Percentiles rank a stretch among this genome's conserved stretches.
These are phyloP conservation scores for Deuterostichococcus epilithicus DNA, from an alignment of 139 green algal species.

Conservation along the genomic window DNA sequence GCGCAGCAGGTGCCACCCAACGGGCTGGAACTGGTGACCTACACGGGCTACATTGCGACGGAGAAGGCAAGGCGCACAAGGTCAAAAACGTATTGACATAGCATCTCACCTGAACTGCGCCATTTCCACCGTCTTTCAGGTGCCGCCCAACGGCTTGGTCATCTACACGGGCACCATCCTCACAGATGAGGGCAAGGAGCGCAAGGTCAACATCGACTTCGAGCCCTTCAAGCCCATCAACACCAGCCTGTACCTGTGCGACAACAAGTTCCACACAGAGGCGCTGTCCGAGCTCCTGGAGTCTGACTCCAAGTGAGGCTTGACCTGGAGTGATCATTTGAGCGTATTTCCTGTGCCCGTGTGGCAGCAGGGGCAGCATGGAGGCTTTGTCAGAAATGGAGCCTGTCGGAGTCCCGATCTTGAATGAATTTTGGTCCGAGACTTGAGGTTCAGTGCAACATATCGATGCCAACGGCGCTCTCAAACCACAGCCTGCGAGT, in stretches of 20 bases:
- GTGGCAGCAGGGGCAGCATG: background rate
- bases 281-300: slow-evolving; percentile 95
- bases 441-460: no score
- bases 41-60: no score
- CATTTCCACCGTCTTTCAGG: slow-evolving; percentile 35
- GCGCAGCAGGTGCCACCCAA: no score
- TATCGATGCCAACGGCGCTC: no score
- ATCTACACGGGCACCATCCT: slow-evolving; percentile 97
- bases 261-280: slow-evolving; percentile 99
- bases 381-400: background rate
- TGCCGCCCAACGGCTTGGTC: slow-evolving; percentile 95
- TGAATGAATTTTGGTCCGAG: no score
- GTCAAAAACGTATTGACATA: background rate
- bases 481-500: no score
- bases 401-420: background rate
- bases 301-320: slow-evolving; percentile 73
- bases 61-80: no score
- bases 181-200: slow-evolving; percentile 98
- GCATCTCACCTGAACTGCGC: background rate
- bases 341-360: no score
- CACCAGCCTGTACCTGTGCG: slow-evolving; percentile 98
- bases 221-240: slow-evolving; percentile 99
- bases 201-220: slow-evolving; percentile 99
- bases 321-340: no score
- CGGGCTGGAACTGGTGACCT: no score